phyloP scores from a whole-genome alignment of 331 rosid species.

The Quercus phellos region DNA sequence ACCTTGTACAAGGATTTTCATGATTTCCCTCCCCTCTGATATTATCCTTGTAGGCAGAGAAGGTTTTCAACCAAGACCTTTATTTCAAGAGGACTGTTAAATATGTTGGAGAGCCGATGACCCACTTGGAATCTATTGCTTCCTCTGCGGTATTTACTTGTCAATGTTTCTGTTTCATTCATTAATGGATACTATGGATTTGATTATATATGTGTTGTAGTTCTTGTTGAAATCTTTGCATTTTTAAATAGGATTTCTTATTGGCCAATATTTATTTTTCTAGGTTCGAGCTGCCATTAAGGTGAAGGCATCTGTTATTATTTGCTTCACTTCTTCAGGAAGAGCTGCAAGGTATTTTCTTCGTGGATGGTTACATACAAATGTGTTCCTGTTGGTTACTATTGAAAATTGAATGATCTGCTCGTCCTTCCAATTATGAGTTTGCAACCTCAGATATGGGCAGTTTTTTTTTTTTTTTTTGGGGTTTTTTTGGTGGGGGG shows the following conservation, averaged over 20 bases:
- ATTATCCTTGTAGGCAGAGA: slow-evolving; percentile 65
- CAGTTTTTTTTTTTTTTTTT: not conserved
- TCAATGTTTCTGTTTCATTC: not conserved
- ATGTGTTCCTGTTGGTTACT: slow-evolving; percentile 14
- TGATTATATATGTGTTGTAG: not conserved
- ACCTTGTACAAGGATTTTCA: not conserved
- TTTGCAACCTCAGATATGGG: not conserved
- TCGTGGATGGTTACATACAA: not conserved
- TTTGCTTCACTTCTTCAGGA: slow-evolving; percentile 97
- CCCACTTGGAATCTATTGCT: slow-evolving; percentile 98
- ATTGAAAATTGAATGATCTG: not conserved
- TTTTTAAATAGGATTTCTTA: slow-evolving; percentile 14
- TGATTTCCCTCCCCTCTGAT: not conserved
- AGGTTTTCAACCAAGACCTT: slow-evolving; percentile 95
- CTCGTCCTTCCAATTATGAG: not conserved
- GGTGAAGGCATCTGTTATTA: slow-evolving; percentile 95
- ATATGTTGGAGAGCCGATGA: slow-evolving; percentile 96
- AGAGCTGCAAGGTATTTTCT: slow-evolving; percentile 87
- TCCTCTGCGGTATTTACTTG: slow-evolving; percentile 80
- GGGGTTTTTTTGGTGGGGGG: no score
- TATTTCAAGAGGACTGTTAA: slow-evolving; percentile 91
- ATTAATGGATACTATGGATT: not conserved
- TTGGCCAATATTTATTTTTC: slow-evolving; percentile 19
- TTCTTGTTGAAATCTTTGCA: slow-evolving; percentile 4
- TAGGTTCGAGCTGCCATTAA: slow-evolving; percentile 98